Evolutionary conservation across 768 basidiomycete genomes (phyloP), one percentile per base, ranked within the genome.

Genomic region (Rickenella mellea): DNA sequence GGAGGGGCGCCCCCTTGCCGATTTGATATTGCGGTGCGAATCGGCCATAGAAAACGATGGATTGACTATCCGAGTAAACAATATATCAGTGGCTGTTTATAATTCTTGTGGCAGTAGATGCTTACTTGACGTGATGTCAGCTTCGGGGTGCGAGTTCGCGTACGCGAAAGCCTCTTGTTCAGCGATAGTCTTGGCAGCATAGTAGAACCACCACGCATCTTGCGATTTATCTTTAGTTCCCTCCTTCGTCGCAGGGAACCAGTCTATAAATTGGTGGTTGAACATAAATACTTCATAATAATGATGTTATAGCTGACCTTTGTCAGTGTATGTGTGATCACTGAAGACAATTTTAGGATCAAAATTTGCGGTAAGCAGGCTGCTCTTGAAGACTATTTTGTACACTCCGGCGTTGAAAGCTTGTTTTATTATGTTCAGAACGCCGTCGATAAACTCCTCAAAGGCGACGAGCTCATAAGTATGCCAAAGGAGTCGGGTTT

Each of bases 321-420:
- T n/a, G n/a, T n/a, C n/a, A n/a, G n/a, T n/a, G n/a, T n/a, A n/a
- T n/a, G n/a, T n/a, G n/a, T n/a, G n/a, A n/a, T n/a, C n/a, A n/a
- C n/a, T n/a, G n/a, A n/a, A n/a, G n/a, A n/a, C n/a, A n/a, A n/a
- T n/a, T n/a, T n/a, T n/a, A n/a, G n/a, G n/a, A n/a, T n/a, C n/a
- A n/a, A n/a, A n/a, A n/a, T n/a, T n/a, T n/a, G 40, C 56, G 53
- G 62, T 59, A 24, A 48, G 11, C 47, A 53, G 36, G 27, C 53
- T 56, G 45, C 56, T 55, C 10, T 71, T 70, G 47, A 71, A 53
- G 5, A 71, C 66, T 10, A 74, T 62, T 6, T 70, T 57, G 54
- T 66, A 60, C 53, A 75, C 56, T 1, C 53, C 47, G 2, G 53
- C 68, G 14, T 67, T 51, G 7, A 66, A 56, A 19, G 69, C 64